These are phyloP conservation scores for Puccinia hordei DNA, from an alignment of 1,284 basidiomycete genomes.

Conservation along the genomic window DNA sequence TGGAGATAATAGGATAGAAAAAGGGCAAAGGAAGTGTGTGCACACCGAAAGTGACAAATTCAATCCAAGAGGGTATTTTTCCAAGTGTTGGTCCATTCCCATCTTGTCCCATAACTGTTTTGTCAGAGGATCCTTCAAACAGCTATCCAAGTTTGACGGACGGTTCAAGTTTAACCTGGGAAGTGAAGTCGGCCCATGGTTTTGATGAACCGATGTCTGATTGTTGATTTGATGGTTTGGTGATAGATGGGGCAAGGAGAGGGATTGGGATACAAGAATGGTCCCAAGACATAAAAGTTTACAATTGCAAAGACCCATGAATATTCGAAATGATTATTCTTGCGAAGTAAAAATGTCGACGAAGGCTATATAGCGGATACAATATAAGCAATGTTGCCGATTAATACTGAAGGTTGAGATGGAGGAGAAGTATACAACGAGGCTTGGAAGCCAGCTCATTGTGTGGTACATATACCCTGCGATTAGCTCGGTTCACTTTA, in stretches of 20 bases:
- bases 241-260: neutral
- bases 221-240: conserved; percentile 5
- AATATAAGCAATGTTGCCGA: neutral
- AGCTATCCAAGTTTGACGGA: conserved; percentile 21
- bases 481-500: neutral
- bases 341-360: neutral
- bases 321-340: neutral
- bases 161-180: conserved; percentile 20
- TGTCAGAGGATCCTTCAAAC: conserved; percentile 25
- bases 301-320: neutral
- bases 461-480: neutral
- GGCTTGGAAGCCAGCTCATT: neutral
- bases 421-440: neutral
- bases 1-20: neutral
- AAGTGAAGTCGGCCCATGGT: neutral
- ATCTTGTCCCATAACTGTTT: conserved; percentile 37
- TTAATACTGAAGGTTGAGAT: neutral
- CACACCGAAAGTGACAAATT: conserved; percentile 37
- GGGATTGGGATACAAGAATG: conserved; percentile 4
- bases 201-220: conserved; percentile 19
- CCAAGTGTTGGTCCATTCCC: conserved; percentile 45
- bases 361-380: neutral
- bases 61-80: conserved; percentile 34
- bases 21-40: neutral
- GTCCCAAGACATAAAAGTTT: conserved; percentile 14